A percentile compares a stretch with the other conserved stretches of the same genome.
phyloP scores from a whole-genome alignment of 257 asterid species.

The Rhazya stricta region DNA sequence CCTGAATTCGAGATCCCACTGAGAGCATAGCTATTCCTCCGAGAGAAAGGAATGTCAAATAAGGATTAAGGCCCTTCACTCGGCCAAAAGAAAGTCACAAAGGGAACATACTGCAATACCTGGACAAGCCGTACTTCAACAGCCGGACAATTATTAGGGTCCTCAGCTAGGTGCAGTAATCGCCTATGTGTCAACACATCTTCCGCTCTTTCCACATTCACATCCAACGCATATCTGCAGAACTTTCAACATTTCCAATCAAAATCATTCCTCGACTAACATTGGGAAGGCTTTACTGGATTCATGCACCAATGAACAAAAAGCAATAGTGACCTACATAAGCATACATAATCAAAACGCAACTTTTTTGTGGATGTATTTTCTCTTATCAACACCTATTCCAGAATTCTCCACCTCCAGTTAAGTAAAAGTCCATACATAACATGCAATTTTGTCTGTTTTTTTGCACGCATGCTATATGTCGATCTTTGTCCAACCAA shows the following conservation, averaged over 20 bases:
- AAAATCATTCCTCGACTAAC: slow-evolving; percentile 6
- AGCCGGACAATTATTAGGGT: slow-evolving; percentile 37
- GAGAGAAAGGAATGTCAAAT: background rate
- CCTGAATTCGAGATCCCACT: background rate
- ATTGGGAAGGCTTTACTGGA: background rate
- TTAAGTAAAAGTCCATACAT: background rate
- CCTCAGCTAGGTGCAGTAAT: slow-evolving; percentile 36
- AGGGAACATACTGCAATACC: slow-evolving; percentile 19
- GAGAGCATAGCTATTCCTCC: background rate
- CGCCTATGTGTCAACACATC: slow-evolving; percentile 48
- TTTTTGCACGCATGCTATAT: background rate
- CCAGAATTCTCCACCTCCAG: background rate
- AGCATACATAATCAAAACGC: background rate
- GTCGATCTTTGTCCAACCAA: background rate
- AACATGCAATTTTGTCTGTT: background rate
- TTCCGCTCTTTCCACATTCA: slow-evolving; percentile 55
- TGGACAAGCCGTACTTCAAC: slow-evolving; percentile 50
- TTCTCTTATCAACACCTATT: background rate
- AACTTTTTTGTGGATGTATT: background rate
- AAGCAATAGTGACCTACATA: background rate
- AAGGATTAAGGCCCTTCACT: background rate
- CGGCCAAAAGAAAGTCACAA: background rate
- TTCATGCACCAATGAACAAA: background rate
- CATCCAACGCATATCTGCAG: slow-evolving; percentile 48
- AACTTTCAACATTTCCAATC: background rate